These are phyloP conservation scores for Cylindrodendrum hubeiense DNA, from an alignment of 2,329 filamentous ascomycete genomes.

Conservation along the genomic window DNA sequence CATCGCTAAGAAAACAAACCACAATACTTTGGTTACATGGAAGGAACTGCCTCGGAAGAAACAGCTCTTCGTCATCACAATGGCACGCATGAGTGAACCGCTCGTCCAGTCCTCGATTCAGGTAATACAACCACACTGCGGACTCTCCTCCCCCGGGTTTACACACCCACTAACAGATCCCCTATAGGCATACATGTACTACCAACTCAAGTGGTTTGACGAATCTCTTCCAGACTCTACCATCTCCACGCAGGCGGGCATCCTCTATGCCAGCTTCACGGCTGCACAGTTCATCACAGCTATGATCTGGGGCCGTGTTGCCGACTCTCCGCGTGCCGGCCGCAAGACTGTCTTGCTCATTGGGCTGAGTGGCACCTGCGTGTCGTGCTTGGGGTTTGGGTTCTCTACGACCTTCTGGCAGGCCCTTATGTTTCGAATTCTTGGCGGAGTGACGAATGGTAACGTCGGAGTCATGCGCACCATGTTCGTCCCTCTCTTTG, in stretches of 20 bases:
- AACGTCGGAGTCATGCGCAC: constrained; percentile 81
- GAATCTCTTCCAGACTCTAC: constrained; percentile 66
- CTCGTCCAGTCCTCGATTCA: constrained; percentile 81
- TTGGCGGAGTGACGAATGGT: constrained; percentile 79
- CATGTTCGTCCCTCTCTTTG: constrained; percentile 63
- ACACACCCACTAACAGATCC: not conserved
- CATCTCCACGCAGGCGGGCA: constrained; percentile 82
- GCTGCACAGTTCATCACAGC: constrained; percentile 86
- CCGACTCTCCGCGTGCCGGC: constrained; percentile 73
- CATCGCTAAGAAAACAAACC: constrained; percentile 10
- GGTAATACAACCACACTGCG: constrained; percentile 43
- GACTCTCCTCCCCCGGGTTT: not conserved
- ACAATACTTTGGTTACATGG: constrained; percentile 61
- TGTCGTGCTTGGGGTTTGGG: constrained; percentile 68
- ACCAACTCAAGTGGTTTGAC: constrained; percentile 85
- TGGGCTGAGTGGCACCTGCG: constrained; percentile 75
- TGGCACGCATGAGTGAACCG: constrained; percentile 85
- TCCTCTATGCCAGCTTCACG: constrained; percentile 84
- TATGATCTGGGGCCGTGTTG: constrained; percentile 83
- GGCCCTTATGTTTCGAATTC: constrained; percentile 77
- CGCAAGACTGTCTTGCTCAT: constrained; percentile 84
- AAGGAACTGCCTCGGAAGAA: constrained; percentile 79
- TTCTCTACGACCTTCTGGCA: constrained; percentile 75
- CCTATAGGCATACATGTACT: constrained; percentile 82
- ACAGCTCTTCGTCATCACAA: constrained; percentile 81